Evolutionary conservation across 1,284 basidiomycete species (phyloP), one percentile per base, ranked within the genome.

Genomic region (Ceratobasidium sp.): DNA sequence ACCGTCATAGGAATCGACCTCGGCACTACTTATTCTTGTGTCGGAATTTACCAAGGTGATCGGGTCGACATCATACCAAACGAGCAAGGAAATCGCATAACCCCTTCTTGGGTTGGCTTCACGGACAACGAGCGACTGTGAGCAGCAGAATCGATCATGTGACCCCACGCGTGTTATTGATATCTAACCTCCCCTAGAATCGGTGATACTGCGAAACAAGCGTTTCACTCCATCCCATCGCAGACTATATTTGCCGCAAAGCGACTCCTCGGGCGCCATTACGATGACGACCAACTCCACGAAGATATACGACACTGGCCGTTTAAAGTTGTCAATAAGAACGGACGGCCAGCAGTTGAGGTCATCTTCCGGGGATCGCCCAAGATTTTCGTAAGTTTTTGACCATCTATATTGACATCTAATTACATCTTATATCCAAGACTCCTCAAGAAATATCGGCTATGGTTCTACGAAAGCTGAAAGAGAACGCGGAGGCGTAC

Each of bases 1-100:
- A 93, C 94, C 62, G 96, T 98, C 66, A 98, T 98, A 85, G 96
- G 95, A 90, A 98, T 98, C 84, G 96, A 94, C 94, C 82, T 81
- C 86, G 93, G 93, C 86, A 94, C 93, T 80, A 56, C 54, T 56
- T 56, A 56, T 28, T 56, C 54, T 20, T 56, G 54, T 56, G 54
- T 56, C 17, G 54, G 20, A 28, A 28, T 56, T 56, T 56, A 56
- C 54, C 54, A 28, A n/a, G 54, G 54, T 56, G 54, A 28, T 28
- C 54, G 54, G 26, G 54, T 56, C 20, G 54, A 56, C 54, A 56
- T 56, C 26, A 56, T 56, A n/a, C 54, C 54, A 56, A 56, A 56
- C 54, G 54, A 56, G n/a, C 33, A 56, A 56, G 54, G 54, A 20
- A 28, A 56, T 28, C 54, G 54, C 17, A 56, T 56, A n/a, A 56